A percentile compares a stretch with the other conserved stretches of the same genome.
Evolutionary conservation across 2,329 filamentous ascomycete species (phyloP).

Genomic region (Pseudogymnoascus sp.): DNA sequence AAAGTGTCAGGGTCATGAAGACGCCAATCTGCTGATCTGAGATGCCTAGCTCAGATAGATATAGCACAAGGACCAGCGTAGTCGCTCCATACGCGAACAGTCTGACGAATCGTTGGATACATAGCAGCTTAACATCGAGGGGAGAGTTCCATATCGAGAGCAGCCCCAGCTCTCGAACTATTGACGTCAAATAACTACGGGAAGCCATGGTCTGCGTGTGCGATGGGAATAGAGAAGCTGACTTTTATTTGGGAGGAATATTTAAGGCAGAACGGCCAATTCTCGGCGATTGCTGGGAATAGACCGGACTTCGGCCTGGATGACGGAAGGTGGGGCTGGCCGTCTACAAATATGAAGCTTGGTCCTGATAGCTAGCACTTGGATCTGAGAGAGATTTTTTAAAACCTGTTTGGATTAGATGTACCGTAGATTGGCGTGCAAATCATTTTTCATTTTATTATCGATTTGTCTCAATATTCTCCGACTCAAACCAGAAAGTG

Average conservation of each 20-base stretch:
- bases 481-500: neutral
- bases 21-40: constrained; percentile 48
- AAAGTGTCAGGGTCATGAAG: constrained; percentile 59
- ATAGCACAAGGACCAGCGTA: constrained; percentile 50
- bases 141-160: constrained; percentile 35
- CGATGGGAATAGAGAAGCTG: neutral
- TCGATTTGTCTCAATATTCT: neutral
- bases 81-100: constrained; percentile 57
- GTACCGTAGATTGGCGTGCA: neutral
- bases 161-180: constrained; percentile 37
- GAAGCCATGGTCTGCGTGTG: neutral
- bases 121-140: constrained; percentile 50
- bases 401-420: neutral
- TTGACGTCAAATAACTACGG: neutral
- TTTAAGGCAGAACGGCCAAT: neutral
- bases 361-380: neutral
- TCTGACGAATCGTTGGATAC: constrained; percentile 51
- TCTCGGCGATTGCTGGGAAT: neutral
- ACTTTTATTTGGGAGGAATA: neutral
- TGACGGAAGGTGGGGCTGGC: neutral
- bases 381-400: neutral
- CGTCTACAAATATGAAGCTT: neutral
- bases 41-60: constrained; percentile 43
- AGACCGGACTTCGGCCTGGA: neutral
- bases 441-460: neutral